phyloP scores from a whole-genome alignment of 768 basidiomycete species.

The Rickenella mellea region DNA sequence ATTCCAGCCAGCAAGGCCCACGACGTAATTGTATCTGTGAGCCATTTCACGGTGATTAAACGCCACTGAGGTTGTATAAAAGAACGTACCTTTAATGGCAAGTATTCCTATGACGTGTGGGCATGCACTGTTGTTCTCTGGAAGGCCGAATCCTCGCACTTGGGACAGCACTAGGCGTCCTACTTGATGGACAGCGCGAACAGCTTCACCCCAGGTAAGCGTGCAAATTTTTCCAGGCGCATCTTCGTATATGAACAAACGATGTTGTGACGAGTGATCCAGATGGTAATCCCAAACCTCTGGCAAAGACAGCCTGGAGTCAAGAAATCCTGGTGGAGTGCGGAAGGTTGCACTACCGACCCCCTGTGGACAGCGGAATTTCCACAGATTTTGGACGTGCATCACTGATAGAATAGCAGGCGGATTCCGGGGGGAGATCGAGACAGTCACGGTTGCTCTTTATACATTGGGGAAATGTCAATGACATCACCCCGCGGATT shows the following conservation, averaged over 20 bases:
- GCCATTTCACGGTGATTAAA: too few relatives aligned
- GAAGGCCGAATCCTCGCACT: background rate
- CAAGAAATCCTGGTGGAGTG: background rate
- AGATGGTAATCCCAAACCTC: background rate
- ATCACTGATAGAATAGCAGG: too few relatives aligned
- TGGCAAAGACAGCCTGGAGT: background rate
- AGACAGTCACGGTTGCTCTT: too few relatives aligned
- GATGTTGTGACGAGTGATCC: background rate
- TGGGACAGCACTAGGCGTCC: background rate
- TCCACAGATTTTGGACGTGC: too few relatives aligned
- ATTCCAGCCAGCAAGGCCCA: constrained; percentile 14
- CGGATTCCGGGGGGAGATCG: too few relatives aligned
- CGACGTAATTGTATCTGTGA: constrained; percentile 23
- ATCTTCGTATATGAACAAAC: background rate
- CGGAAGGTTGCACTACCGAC: background rate
- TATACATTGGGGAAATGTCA: too few relatives aligned
- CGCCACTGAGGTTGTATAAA: too few relatives aligned
- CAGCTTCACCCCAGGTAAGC: constrained; percentile 1
- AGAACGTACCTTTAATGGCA: too few relatives aligned
- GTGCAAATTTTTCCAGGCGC: background rate
- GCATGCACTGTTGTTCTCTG: too few relatives aligned
- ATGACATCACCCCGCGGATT: too few relatives aligned
- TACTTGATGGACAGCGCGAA: background rate
- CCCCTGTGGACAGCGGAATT: too few relatives aligned
- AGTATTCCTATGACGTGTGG: too few relatives aligned